Evolutionary conservation across 768 basidiomycete genomes (phyloP).

Genomic region (Kwoniella sp.): DNA sequence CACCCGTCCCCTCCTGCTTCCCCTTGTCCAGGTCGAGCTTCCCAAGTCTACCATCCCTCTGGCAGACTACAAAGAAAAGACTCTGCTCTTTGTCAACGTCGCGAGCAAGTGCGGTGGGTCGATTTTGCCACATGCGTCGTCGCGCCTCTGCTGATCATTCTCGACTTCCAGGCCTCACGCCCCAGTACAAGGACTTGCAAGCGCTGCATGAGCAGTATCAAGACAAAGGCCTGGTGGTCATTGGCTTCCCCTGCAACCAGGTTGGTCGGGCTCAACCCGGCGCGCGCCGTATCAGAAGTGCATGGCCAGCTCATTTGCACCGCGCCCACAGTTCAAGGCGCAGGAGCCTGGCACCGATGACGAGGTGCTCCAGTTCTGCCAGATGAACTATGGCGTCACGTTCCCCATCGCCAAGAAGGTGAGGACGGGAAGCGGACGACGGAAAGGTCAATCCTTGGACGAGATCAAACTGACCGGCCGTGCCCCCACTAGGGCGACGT

Average conservation of each 20-base stretch:
- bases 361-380: slow-evolving; percentile 48
- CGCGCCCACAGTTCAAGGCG: slow-evolving; percentile 34
- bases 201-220: slow-evolving; percentile 47
- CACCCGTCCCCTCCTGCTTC: neutral
- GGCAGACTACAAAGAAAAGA: slow-evolving; percentile 41
- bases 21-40: slow-evolving; percentile 35
- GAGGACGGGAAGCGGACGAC: too few species aligned
- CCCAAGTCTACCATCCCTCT: slow-evolving; percentile 37
- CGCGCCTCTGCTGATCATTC: neutral
- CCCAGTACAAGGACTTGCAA: slow-evolving; percentile 49
- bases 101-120: slow-evolving; percentile 48
- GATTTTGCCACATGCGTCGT: neutral
- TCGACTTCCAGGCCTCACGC: slow-evolving; percentile 37
- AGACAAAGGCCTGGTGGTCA: slow-evolving; percentile 41
- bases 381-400: slow-evolving; percentile 50
- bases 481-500: slow-evolving; percentile 43
- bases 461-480: too few species aligned
- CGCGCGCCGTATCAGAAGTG: too few species aligned
- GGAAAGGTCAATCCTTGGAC: too few species aligned
- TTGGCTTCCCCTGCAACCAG: slow-evolving; percentile 51
- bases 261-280: slow-evolving; percentile 10
- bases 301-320: neutral
- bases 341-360: slow-evolving; percentile 51
- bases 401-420: slow-evolving; percentile 50
- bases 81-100: slow-evolving; percentile 49